Conservation (phyloP, 495 filamentous ascomycete species). For the Hypomontagnella submonticulosa region DNA sequence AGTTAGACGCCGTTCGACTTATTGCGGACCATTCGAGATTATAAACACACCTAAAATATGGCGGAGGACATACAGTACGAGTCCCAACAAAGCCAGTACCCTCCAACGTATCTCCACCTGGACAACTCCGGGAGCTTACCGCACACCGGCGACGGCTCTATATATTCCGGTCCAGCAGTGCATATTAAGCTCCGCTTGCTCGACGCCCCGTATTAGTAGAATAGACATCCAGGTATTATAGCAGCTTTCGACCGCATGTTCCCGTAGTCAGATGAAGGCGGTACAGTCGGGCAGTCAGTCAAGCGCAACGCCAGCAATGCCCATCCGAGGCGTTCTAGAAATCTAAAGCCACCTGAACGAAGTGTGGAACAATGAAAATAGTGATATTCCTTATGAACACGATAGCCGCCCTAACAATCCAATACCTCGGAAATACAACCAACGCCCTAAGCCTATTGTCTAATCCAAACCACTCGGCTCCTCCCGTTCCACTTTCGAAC, state of each 20-base stretch:
- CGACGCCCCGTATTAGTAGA: neutral
- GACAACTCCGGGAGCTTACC: neutral
- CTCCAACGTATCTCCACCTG: neutral
- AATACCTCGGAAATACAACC: slow-evolving; percentile 12
- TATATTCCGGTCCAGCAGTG: neutral
- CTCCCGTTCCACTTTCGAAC: slow-evolving; percentile 19
- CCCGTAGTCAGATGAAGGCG: no score
- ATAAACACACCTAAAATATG: no score
- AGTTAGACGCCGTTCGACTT: neutral
- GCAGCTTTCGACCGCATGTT: no score
- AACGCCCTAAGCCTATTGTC: slow-evolving; percentile 31
- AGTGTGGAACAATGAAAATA: slow-evolving; percentile 8
- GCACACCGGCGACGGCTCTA: neutral
- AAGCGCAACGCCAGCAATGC: no score
- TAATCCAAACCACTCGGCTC: slow-evolving; percentile 18
- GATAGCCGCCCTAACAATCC: slow-evolving; percentile 15
- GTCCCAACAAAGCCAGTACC: slow-evolving; percentile 11
- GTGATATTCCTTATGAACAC: slow-evolving; percentile 31
- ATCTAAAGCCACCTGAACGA: neutral
- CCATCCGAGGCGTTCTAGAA: no score
- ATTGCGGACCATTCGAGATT: neutral
- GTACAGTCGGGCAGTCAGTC: no score
- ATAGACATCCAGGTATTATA: no score
- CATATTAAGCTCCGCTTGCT: slow-evolving; percentile 5
- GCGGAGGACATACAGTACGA: slow-evolving; percentile 3